These are phyloP conservation scores for Cryptosporidium xiaoi DNA, from an alignment of 169 alveolate genomes.

Conservation along the genomic window DNA sequence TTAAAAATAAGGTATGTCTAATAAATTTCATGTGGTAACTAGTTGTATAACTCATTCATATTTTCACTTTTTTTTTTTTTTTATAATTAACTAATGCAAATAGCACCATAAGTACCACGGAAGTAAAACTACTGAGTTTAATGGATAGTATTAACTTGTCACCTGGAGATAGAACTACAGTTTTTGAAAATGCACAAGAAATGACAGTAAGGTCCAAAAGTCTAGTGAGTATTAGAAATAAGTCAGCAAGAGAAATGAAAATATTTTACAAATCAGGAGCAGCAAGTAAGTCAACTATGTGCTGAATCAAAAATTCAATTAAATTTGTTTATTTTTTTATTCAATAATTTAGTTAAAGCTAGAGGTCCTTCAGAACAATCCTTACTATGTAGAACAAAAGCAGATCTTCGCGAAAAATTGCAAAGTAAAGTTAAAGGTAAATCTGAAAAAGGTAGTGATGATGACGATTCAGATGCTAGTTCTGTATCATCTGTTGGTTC, in stretches of 20 bases:
- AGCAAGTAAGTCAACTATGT: constrained; percentile 8
- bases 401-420: background rate
- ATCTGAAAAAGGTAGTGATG: background rate
- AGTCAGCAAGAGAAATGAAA: background rate
- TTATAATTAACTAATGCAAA: background rate
- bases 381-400: background rate
- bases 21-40: background rate
- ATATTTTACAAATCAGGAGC: background rate
- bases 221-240: background rate
- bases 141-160: background rate
- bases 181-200: background rate
- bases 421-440: background rate
- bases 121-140: constrained; percentile 7
- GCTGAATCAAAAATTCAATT: background rate
- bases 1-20: constrained; percentile 7
- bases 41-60: background rate
- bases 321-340: background rate
- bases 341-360: constrained; percentile 7
- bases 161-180: background rate
- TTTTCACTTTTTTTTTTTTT: background rate
- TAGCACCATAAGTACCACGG: background rate
- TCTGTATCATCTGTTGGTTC: no score
- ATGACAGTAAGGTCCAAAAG: constrained; percentile 1
- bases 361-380: constrained; percentile 25
- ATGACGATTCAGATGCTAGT: background rate